Conservation (phyloP, 257 asterid genomes). For the Solanum chilense region DNA sequence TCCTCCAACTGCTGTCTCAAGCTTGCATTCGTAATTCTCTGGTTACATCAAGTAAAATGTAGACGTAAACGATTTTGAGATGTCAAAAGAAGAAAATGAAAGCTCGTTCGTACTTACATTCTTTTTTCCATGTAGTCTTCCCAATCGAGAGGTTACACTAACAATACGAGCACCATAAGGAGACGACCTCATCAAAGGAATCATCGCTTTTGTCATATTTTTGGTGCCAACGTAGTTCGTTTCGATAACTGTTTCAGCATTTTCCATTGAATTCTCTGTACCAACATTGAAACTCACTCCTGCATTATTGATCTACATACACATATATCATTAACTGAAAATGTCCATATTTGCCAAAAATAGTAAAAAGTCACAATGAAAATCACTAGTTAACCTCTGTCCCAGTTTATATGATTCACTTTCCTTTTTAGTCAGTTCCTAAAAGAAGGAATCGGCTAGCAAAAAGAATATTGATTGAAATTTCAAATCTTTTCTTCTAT, state of each 20-base stretch:
- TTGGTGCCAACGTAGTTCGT: not conserved
- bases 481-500: too few species aligned
- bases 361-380: not conserved
- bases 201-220: not conserved
- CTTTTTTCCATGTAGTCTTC: not conserved
- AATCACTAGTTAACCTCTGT: not conserved
- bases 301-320: not conserved
- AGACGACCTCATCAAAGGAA: not conserved
- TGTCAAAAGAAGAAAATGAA: not conserved
- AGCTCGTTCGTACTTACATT: not conserved
- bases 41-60: not conserved
- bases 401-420: too few species aligned
- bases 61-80: not conserved
- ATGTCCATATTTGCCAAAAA: not conserved
- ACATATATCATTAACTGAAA: not conserved
- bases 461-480: not conserved
- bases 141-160: not conserved
- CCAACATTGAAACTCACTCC: not conserved
- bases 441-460: not conserved
- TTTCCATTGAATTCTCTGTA: not conserved
- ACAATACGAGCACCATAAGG: not conserved
- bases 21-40: conserved; percentile 54
- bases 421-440: not conserved
- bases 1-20: conserved; percentile 57
- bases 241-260: not conserved